Evolutionary conservation across 1,284 basidiomycete species (phyloP), one percentile per base, ranked within the genome.

Genomic region (Sporisorium reilianum): DNA sequence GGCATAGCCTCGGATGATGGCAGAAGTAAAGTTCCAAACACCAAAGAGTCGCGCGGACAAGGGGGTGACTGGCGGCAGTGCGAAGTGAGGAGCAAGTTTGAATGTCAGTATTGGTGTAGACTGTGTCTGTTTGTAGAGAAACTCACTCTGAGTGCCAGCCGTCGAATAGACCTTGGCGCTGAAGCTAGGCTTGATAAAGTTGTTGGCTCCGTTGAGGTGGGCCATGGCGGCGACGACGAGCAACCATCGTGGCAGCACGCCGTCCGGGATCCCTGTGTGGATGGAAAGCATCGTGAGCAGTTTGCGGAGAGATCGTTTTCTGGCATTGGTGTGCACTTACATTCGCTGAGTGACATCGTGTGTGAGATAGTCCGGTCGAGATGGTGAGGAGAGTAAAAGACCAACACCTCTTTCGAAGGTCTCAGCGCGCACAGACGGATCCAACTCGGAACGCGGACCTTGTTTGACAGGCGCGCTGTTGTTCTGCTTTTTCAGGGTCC

Each of bases 11-110:
- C 82, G 80, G 18, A 84, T 70, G 63, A 80, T 59, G 28, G 82
- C 82, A 36, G 80, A 81, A 25, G 77, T 69, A 42, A 81, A 42
- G 71, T 83, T 84, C 82, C 82, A 84, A 9, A 82, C 53, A n/a
- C 76, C 82, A 55, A 83, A 81, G 11, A 77, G 69, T 22, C 82
- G 74, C 2, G 79, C 79, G 5, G 81, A 79, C 10, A 84, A 64
- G 8, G 81, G 74, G 2, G 82, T 82, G 50, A 82, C 79, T 75
- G 54, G 34, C 30, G 22, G 11, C 11, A 14, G 38, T 16, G 58
- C 42, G 18, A 26, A 55, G 22, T 12, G 46, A 53, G 23, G 34
- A 9, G 12, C 10, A 9, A 30, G 51, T 8, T 2, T 1, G 22
- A n/a, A 8, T 12, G 48, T n/a, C n/a, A 30, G 34, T 3, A 25